Conservation (phyloP, 2,329 filamentous ascomycete species). For the Colletotrichum spinosum region DNA sequence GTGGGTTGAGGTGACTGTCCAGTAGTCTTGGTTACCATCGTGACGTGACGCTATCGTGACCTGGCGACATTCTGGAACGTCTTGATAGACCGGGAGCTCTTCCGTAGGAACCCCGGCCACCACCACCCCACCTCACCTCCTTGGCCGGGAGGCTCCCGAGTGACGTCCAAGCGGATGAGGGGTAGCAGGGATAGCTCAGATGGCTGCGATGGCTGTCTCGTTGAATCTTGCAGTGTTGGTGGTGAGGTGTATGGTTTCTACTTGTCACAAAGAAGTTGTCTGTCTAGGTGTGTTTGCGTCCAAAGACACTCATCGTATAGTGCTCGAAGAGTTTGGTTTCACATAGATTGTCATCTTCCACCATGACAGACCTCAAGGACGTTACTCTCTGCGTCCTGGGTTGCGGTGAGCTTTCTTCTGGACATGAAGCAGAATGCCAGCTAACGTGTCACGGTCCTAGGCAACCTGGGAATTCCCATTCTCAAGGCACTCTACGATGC, state of each 20-base stretch:
- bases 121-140: constrained; percentile 11
- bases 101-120: background rate
- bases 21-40: background rate
- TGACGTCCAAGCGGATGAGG: constrained; percentile 10
- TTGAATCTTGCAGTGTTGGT: background rate
- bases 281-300: no score
- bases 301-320: no score
- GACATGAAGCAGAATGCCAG: background rate
- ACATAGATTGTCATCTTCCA: background rate
- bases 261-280: no score
- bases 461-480: constrained; percentile 48
- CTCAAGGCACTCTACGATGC: constrained; percentile 41
- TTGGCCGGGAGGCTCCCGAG: constrained; percentile 9
- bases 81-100: constrained; percentile 17
- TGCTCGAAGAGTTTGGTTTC: background rate
- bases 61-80: no score
- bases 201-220: background rate
- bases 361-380: constrained; percentile 9
- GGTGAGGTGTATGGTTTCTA: no score
- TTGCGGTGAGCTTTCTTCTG: constrained; percentile 28
- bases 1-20: constrained; percentile 5
- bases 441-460: constrained; percentile 30
- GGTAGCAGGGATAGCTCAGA: constrained; percentile 11
- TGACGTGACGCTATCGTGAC: background rate
- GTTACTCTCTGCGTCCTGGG: constrained; percentile 36